Conservation (phyloP, 2,329 filamentous ascomycete species). For the Hypoxylon sp. region DNA sequence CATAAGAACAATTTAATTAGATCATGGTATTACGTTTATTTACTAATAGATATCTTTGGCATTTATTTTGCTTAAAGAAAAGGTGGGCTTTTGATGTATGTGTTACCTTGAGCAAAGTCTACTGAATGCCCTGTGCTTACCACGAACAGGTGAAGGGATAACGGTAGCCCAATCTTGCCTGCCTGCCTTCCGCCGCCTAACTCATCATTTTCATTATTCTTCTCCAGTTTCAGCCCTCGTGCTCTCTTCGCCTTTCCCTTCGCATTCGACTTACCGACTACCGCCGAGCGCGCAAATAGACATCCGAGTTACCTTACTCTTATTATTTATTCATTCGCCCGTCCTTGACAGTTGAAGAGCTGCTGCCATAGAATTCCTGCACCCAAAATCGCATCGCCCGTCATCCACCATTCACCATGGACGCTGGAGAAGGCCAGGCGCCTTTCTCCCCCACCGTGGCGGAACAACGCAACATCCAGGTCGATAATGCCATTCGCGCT, state of each 20-base stretch:
- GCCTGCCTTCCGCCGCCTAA: constrained; percentile 31
- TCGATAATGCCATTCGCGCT: constrained; percentile 92
- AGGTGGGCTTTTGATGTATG: no score
- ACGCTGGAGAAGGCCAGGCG: constrained; percentile 58
- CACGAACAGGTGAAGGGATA: no score
- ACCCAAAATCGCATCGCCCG: constrained; percentile 39
- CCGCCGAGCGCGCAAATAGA: constrained; percentile 25
- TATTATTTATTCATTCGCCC: constrained; percentile 8
- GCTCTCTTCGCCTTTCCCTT: constrained; percentile 19
- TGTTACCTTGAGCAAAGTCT: no score
- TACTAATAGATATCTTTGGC: no score
- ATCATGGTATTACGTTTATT: no score
- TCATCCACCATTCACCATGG: constrained; percentile 57
- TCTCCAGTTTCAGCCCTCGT: constrained; percentile 38
- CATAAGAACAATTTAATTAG: no score
- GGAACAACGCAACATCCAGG: constrained; percentile 68
- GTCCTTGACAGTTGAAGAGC: constrained; percentile 13
- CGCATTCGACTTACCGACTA: constrained; percentile 14
- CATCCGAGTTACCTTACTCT: constrained; percentile 17
- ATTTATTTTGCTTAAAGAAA: no score
- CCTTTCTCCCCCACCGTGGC: constrained; percentile 55
- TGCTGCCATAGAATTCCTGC: constrained; percentile 6
- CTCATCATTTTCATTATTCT: constrained; percentile 35
- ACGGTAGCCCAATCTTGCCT: no score
- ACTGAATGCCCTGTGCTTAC: no score